These are phyloP conservation scores for Acacia confusa DNA, from an alignment of 306 rosid genomes.

Conservation along the genomic window DNA sequence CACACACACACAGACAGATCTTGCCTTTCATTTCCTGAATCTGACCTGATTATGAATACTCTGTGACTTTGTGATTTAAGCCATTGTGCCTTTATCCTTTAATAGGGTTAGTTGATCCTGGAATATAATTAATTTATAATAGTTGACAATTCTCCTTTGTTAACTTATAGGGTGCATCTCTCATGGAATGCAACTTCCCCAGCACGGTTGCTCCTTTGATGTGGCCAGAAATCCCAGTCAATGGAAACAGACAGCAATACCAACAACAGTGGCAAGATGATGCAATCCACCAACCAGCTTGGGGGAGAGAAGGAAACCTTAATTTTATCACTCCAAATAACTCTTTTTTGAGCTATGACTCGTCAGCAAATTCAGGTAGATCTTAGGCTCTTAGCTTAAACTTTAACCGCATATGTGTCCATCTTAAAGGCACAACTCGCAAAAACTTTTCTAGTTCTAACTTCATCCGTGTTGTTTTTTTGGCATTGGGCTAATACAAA, in stretches of 20 bases:
- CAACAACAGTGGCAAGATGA: slow-evolving; percentile 77
- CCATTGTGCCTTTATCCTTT: slow-evolving; percentile 7
- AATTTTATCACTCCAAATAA: slow-evolving; percentile 70
- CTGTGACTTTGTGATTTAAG: background rate
- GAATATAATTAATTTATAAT: slow-evolving; percentile 18
- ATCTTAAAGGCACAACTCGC: background rate
- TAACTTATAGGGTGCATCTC: slow-evolving; percentile 57
- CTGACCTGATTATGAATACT: slow-evolving; percentile 10
- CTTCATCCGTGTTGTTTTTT: background rate
- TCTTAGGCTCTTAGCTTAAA: background rate
- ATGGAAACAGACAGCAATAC: slow-evolving; percentile 67
- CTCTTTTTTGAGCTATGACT: slow-evolving; percentile 72
- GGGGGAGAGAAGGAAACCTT: slow-evolving; percentile 72
- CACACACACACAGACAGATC: background rate
- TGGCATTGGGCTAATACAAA: slow-evolving; percentile 11
- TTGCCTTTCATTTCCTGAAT: slow-evolving; percentile 15
- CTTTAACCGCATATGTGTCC: background rate
- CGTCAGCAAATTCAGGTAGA: slow-evolving; percentile 85
- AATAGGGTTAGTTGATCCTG: background rate
- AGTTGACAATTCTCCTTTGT: slow-evolving; percentile 13
- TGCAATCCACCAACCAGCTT: slow-evolving; percentile 57
- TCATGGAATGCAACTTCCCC: slow-evolving; percentile 61
- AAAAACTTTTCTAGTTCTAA: background rate
- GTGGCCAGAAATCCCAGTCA: slow-evolving; percentile 69
- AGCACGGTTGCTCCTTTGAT: slow-evolving; percentile 51